Conservation (phyloP, 495 filamentous ascomycete species). For the Aspergillus bertholletiae region DNA sequence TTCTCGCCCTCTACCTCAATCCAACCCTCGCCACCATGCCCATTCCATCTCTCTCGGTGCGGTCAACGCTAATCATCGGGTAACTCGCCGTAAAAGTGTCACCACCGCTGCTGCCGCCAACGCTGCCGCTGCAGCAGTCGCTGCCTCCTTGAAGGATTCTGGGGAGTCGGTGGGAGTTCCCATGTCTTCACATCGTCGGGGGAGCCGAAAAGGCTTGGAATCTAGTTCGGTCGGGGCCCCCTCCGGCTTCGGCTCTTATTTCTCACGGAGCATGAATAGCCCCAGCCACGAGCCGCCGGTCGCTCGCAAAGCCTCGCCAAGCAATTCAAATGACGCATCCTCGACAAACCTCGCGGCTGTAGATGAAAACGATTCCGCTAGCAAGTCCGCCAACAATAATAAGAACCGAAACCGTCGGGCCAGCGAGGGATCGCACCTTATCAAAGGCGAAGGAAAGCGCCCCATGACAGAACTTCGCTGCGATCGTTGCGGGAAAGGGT, state of each 20-base stretch:
- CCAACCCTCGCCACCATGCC: conserved; percentile 70
- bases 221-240: conserved; percentile 37
- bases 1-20: conserved; percentile 41
- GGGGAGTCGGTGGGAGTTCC: conserved; percentile 40
- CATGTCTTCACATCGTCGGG: conserved; percentile 40
- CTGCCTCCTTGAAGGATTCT: conserved; percentile 69
- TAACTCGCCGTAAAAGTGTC: conserved; percentile 91
- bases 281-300: conserved; percentile 48
- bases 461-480: conserved; percentile 83
- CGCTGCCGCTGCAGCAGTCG: conserved; percentile 70
- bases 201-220: conserved; percentile 43
- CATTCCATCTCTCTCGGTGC: conserved; percentile 78
- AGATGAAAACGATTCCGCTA: conserved; percentile 20
- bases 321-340: conserved; percentile 51
- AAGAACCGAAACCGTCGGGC: conserved; percentile 75
- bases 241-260: conserved; percentile 38
- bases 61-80: conserved; percentile 75
- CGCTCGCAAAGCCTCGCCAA: conserved; percentile 45
- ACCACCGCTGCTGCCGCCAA: conserved; percentile 72
- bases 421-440: conserved; percentile 79
- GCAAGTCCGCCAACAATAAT: conserved; percentile 57
- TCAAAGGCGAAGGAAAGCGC: conserved; percentile 72
- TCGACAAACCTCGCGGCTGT: conserved; percentile 14
- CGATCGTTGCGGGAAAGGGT: conserved; percentile 98
- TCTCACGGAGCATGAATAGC: conserved; percentile 49